Evolutionary conservation across 495 filamentous ascomycete genomes (phyloP).

Genomic region (Aspergillus biplanus): DNA sequence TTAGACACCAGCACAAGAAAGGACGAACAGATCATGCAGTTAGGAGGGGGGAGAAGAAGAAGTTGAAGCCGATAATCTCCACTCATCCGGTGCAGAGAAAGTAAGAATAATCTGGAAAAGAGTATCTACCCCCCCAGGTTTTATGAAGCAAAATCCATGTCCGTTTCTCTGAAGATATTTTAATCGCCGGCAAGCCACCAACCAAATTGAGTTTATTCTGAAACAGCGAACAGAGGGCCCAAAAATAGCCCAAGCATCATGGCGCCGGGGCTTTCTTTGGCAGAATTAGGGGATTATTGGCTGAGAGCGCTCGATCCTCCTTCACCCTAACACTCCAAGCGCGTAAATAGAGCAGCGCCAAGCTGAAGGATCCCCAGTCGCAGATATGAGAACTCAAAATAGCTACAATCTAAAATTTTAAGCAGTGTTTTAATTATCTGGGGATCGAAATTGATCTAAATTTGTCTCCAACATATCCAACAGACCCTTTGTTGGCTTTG

Average conservation of each 20-base stretch:
- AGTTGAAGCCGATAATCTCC: neutral
- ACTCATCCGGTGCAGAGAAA: neutral
- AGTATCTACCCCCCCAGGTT: neutral
- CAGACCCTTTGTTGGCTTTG: neutral
- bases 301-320: slow-evolving; percentile 10
- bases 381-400: slow-evolving; percentile 13
- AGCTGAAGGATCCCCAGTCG: slow-evolving; percentile 11
- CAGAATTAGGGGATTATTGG: slow-evolving; percentile 17
- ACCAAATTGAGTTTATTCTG: slow-evolving; percentile 18
- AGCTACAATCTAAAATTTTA: neutral
- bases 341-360: slow-evolving; percentile 14
- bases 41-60: neutral
- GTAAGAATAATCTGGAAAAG: neutral
- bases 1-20: neutral
- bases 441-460: neutral
- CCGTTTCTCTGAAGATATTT: slow-evolving; percentile 12
- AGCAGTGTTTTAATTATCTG: neutral
- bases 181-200: slow-evolving; percentile 17
- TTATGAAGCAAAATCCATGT: slow-evolving; percentile 2
- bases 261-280: slow-evolving; percentile 9
- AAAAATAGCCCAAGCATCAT: slow-evolving; percentile 19
- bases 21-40: neutral
- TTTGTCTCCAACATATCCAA: neutral
- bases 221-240: slow-evolving; percentile 17
- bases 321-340: slow-evolving; percentile 7